Evolutionary conservation across 2,329 filamentous ascomycete species (phyloP).

Genomic region (Xylaria arbuscula): DNA sequence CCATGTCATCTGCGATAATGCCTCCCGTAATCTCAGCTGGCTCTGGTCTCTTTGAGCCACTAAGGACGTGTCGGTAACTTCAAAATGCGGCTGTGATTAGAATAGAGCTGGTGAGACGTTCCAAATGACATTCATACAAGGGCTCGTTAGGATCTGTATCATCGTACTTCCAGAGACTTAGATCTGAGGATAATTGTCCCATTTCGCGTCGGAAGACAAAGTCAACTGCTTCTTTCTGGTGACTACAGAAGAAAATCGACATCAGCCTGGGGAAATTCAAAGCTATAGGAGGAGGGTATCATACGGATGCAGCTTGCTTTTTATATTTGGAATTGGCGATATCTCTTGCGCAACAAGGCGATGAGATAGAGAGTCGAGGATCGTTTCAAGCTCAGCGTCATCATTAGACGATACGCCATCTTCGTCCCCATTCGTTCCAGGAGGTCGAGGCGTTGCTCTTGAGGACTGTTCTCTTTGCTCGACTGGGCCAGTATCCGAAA

Average conservation of each 20-base stretch:
- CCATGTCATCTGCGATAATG: slow-evolving; percentile 39
- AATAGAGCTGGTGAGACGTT: neutral
- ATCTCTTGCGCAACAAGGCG: slow-evolving; percentile 9
- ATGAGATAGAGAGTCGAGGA: slow-evolving; percentile 23
- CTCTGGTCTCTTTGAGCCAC: slow-evolving; percentile 21
- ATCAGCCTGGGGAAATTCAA: neutral
- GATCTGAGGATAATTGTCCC: slow-evolving; percentile 17
- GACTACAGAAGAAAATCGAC: slow-evolving; percentile 1
- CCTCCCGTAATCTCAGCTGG: slow-evolving; percentile 31
- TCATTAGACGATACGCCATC: neutral
- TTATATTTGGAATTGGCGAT: slow-evolving; percentile 14
- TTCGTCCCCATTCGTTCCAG: neutral
- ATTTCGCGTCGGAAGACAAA: slow-evolving; percentile 31
- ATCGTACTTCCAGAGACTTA: slow-evolving; percentile 26
- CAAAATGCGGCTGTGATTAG: neutral
- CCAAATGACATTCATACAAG: slow-evolving; percentile 10
- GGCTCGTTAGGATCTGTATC: slow-evolving; percentile 23
- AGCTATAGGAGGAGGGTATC: too few relatives aligned
- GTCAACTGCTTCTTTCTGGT: slow-evolving; percentile 33
- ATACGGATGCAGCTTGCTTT: slow-evolving; percentile 7
- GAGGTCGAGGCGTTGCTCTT: neutral
- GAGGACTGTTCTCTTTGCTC: neutral
- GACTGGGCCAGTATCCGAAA: neutral
- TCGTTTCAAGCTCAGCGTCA: slow-evolving; percentile 11
- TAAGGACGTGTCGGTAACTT: slow-evolving; percentile 33